Conservation (phyloP, 495 filamentous ascomycete species). For the Penicillium riverlandense region DNA sequence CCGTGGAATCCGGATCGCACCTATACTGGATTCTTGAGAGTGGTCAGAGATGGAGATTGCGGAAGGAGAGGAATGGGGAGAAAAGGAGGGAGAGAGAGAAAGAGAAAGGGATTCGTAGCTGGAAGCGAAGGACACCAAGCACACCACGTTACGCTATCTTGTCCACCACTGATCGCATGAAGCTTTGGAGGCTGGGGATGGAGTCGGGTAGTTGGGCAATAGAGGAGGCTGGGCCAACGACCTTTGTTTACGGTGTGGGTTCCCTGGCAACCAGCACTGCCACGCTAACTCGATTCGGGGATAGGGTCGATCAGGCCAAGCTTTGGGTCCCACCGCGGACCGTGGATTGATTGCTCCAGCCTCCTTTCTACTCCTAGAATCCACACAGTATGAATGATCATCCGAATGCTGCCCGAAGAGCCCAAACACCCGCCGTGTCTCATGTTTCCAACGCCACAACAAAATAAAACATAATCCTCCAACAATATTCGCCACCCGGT, state of each 20-base stretch:
- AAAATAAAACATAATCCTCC: neutral
- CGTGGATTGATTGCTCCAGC: no score
- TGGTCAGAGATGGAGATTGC: conserved; percentile 15
- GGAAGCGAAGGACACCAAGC: conserved; percentile 9
- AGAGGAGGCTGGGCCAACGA: conserved; percentile 40
- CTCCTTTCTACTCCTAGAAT: no score
- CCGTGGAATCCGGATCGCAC: conserved; percentile 14
- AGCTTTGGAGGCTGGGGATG: conserved; percentile 30
- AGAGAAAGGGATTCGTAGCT: conserved; percentile 27
- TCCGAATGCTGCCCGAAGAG: no score
- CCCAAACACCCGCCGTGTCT: no score
- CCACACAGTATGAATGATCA: no score
- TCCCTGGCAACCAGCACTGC: conserved; percentile 28
- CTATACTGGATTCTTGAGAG: conserved; percentile 13
- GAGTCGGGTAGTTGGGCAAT: conserved; percentile 22
- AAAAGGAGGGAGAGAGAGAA: conserved; percentile 20
- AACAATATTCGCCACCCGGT: neutral
- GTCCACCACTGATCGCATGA: conserved; percentile 10
- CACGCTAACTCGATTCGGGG: conserved; percentile 22
- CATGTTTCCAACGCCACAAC: no score
- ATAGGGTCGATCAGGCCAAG: conserved; percentile 6
- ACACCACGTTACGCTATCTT: conserved; percentile 23
- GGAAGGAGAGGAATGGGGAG: conserved; percentile 11
- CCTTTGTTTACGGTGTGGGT: conserved; percentile 37
- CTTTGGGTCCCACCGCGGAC: neutral